Conservation (phyloP, 345 rosid species). For the Linum usitatissimum region DNA sequence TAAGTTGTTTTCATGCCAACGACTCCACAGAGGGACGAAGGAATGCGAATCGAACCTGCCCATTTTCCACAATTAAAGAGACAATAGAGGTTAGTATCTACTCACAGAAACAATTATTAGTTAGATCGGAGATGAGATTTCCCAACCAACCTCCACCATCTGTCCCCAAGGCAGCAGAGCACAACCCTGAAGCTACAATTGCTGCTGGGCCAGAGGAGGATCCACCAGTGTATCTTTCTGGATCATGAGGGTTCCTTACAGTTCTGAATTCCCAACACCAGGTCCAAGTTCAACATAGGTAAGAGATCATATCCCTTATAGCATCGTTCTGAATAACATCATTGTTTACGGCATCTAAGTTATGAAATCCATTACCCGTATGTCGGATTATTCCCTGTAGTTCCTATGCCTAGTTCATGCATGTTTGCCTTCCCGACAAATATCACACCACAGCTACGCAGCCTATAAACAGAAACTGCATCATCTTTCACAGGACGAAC, state of each 20-base stretch:
- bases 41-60: slow-evolving; percentile 79
- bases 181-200: slow-evolving; percentile 75
- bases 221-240: slow-evolving; percentile 85
- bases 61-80: slow-evolving; percentile 12
- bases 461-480: slow-evolving; percentile 58
- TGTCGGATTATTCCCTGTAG: slow-evolving; percentile 84
- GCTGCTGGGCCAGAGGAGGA: slow-evolving; percentile 95
- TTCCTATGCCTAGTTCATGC: slow-evolving; percentile 95
- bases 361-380: slow-evolving; percentile 50
- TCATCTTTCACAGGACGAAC: slow-evolving; percentile 54
- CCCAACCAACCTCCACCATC: slow-evolving; percentile 79
- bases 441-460: slow-evolving; percentile 72
- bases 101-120: slow-evolving; percentile 1
- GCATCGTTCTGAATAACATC: neutral
- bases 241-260: slow-evolving; percentile 77
- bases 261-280: slow-evolving; percentile 40
- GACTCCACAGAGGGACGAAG: slow-evolving; percentile 76
- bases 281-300: no score
- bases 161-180: slow-evolving; percentile 91
- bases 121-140: slow-evolving; percentile 13
- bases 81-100: slow-evolving; percentile 9
- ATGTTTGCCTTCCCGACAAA: slow-evolving; percentile 82
- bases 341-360: neutral
- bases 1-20: slow-evolving; percentile 82
- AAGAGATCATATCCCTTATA: no score